Evolutionary conservation across 129 eudicot species (phyloP).

Genomic region (Sambucus nigra): DNA sequence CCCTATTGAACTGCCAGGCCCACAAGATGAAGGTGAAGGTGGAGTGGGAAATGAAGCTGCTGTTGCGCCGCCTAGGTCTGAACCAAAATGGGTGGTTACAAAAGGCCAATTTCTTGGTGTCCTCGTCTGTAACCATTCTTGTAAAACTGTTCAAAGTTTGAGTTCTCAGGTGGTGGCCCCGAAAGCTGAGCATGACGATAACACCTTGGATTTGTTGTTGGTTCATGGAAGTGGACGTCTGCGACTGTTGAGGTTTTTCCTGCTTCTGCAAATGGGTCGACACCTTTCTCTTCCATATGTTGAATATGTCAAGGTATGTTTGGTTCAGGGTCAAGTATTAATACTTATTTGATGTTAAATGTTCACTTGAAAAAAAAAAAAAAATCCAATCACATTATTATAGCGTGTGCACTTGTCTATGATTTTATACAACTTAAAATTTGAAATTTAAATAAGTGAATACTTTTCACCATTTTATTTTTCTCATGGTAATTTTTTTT

Average conservation of each 20-base stretch:
- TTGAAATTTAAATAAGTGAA: no score
- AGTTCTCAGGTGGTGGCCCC: conserved; percentile 99
- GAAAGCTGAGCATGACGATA: conserved; percentile 94
- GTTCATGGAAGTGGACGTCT: conserved; percentile 86
- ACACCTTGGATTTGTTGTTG: conserved; percentile 73
- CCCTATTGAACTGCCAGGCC: conserved; percentile 72
- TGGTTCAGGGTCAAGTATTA: no score
- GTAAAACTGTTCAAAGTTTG: conserved; percentile 95
- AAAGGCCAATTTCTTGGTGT: conserved; percentile 93
- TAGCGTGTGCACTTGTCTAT: no score
- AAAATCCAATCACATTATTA: no score
- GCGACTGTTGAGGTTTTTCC: conserved; percentile 66
- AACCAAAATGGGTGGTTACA: conserved; percentile 66
- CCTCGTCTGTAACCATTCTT: conserved; percentile 86
- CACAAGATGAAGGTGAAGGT: conserved; percentile 34
- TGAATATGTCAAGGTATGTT: conserved; percentile 94
- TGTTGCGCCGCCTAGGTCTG: conserved; percentile 25
- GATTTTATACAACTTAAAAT: no score
- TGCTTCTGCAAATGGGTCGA: conserved; percentile 71
- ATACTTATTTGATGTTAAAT: no score
- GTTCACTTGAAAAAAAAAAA: no score
- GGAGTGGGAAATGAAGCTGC: conserved; percentile 27
- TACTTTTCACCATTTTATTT: no score
- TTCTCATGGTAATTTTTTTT: no score
- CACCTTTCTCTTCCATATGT: conserved; percentile 92